Evolutionary conservation across 2,329 filamentous ascomycete species (phyloP).

Genomic region (Aureobasidium sp.): DNA sequence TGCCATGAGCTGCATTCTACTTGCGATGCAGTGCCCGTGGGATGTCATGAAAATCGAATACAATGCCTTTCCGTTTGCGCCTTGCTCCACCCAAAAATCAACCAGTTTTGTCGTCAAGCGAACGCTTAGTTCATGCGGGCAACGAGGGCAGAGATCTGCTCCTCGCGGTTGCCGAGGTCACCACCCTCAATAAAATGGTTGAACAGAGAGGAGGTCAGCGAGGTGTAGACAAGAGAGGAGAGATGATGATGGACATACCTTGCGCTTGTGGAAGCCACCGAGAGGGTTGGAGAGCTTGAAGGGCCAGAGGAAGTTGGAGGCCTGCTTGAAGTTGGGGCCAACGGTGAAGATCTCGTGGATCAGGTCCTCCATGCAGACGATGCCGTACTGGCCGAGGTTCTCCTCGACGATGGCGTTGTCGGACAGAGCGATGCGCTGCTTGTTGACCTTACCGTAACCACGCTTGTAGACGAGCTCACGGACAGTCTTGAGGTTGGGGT

Average conservation of each 20-base stretch:
- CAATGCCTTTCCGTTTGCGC: constrained; percentile 15
- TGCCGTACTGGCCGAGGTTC: constrained; percentile 94
- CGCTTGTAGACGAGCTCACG: constrained; percentile 99
- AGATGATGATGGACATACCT: neutral
- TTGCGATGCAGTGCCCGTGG: constrained; percentile 9
- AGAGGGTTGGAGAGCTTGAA: constrained; percentile 99
- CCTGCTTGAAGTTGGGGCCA: constrained; percentile 97
- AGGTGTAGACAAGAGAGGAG: too few relatives aligned
- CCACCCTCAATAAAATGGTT: constrained; percentile 66
- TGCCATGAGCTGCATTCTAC: constrained; percentile 14
- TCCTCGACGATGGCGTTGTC: constrained; percentile 98
- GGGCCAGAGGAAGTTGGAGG: constrained; percentile 98
- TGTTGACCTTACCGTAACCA: constrained; percentile 89
- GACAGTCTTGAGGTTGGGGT: constrained; percentile 98
- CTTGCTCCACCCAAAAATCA: constrained; percentile 9
- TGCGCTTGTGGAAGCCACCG: constrained; percentile 49
- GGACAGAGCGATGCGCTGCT: constrained; percentile 92
- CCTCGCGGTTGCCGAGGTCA: constrained; percentile 97
- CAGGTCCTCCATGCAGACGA: constrained; percentile 98
- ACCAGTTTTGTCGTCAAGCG: neutral
- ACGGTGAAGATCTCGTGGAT: constrained; percentile 99
- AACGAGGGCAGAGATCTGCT: constrained; percentile 93
- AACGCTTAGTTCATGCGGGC: constrained; percentile 87
- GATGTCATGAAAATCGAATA: constrained; percentile 6
- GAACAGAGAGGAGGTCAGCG: neutral